phyloP scores from a whole-genome alignment of 495 filamentous ascomycete genomes.

The Penicillium steckii region DNA sequence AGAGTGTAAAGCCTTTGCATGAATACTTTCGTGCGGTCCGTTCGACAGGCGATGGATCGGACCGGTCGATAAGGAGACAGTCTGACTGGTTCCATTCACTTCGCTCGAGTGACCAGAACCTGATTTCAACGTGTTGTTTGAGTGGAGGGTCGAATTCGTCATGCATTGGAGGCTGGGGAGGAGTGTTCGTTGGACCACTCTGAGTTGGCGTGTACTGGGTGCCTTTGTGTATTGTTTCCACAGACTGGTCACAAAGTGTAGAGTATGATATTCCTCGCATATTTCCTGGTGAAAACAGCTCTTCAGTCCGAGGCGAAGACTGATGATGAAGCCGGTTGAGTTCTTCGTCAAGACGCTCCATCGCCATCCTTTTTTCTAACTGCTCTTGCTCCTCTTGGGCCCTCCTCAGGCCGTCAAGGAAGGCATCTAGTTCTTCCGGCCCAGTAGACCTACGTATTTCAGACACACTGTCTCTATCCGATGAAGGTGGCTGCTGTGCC shows the following conservation, averaged over 20 bases:
- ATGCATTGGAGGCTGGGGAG: too few relatives aligned
- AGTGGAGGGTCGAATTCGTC: neutral
- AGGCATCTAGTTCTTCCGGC: neutral
- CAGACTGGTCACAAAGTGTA: too few relatives aligned
- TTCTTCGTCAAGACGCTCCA: neutral
- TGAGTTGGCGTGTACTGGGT: neutral
- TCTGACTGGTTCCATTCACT: neutral
- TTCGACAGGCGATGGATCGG: neutral
- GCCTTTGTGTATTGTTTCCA: neutral
- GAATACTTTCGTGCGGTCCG: too few relatives aligned
- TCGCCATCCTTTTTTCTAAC: slow-evolving; percentile 7
- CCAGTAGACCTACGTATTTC: neutral
- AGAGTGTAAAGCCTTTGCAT: too few relatives aligned
- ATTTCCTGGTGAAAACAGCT: too few relatives aligned
- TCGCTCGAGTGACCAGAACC: neutral
- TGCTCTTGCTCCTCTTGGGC: slow-evolving; percentile 2
- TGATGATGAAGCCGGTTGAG: neutral
- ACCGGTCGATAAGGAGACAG: neutral
- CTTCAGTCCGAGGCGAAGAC: too few relatives aligned
- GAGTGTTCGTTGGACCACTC: too few relatives aligned
- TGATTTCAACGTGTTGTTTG: neutral
- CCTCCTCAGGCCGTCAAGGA: neutral
- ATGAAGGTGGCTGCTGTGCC: slow-evolving; percentile 1
- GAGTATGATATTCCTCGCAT: too few relatives aligned
- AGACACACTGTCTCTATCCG: neutral